Percentiles rank a stretch among this genome's conserved stretches.
Conservation (phyloP, 1,139 yeast species). For the Trichomonascaceae sp. region DNA sequence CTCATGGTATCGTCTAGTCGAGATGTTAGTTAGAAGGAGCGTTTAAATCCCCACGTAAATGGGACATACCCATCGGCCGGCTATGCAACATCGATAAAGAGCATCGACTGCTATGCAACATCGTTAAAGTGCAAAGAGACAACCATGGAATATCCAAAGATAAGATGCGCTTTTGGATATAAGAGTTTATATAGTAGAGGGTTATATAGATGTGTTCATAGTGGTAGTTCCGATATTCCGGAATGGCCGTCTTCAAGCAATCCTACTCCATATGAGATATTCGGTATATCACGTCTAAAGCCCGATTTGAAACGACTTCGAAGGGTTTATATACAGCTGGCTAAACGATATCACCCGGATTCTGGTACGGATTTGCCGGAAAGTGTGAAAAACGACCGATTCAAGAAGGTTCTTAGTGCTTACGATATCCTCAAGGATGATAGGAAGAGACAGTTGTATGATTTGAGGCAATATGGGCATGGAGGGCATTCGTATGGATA, state of each 20-base stretch:
- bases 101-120: too few species aligned
- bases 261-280: slow-evolving; percentile 74
- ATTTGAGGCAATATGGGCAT: slow-evolving; percentile 24
- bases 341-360: slow-evolving; percentile 88
- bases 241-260: slow-evolving; percentile 54
- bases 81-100: too few species aligned
- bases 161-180: background rate
- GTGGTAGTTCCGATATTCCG: slow-evolving; percentile 11
- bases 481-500: background rate
- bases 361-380: slow-evolving; percentile 27
- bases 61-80: too few species aligned
- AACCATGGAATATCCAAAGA: background rate
- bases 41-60: background rate
- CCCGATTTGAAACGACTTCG: slow-evolving; percentile 45
- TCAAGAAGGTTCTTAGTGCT: slow-evolving; percentile 66
- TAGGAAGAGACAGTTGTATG: slow-evolving; percentile 39
- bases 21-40: background rate
- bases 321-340: slow-evolving; percentile 52
- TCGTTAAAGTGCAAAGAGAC: too few species aligned
- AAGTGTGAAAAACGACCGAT: slow-evolving; percentile 40
- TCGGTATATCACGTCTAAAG: slow-evolving; percentile 39
- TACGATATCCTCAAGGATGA: slow-evolving; percentile 66
- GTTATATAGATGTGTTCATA: background rate
- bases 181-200: background rate
- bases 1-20: background rate